phyloP scores from a whole-genome alignment of 768 basidiomycete genomes.

The Lyophyllum shimeji region DNA sequence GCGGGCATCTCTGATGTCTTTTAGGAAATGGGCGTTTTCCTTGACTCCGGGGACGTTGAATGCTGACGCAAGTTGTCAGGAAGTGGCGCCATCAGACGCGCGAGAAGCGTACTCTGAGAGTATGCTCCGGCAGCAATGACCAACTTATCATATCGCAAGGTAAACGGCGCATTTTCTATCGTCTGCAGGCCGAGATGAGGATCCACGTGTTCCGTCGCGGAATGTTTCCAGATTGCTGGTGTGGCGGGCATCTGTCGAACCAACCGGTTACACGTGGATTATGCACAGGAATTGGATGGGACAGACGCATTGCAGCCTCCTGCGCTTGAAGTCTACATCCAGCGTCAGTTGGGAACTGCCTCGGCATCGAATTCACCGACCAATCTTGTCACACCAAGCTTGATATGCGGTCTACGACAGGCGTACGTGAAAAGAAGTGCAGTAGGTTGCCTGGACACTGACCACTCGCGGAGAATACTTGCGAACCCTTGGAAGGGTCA shows the following conservation, averaged over 20 bases:
- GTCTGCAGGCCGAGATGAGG: slow-evolving; percentile 1
- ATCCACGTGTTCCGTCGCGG: not conserved
- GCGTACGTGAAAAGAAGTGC: not conserved
- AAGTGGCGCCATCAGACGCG: not conserved
- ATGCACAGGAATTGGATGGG: not conserved
- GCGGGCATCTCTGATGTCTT: slow-evolving; percentile 75
- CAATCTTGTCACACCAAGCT: slow-evolving; percentile 76
- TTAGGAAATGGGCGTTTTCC: slow-evolving; percentile 79
- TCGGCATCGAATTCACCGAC: slow-evolving; percentile 25
- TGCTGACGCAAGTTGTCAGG: slow-evolving; percentile 35
- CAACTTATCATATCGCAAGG: slow-evolving; percentile 73
- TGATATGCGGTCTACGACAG: slow-evolving; percentile 56
- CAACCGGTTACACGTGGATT: not conserved
- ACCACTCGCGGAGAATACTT: slow-evolving; percentile 15
- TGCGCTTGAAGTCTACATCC: slow-evolving; percentile 9
- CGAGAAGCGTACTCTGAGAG: slow-evolving; percentile 61
- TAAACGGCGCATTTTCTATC: slow-evolving; percentile 48
- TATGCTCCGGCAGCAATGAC: slow-evolving; percentile 87
- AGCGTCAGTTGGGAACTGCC: not conserved
- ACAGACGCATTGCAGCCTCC: slow-evolving; percentile 10
- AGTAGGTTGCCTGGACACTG: not conserved
- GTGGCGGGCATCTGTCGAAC: slow-evolving; percentile 13
- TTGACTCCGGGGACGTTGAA: slow-evolving; percentile 77
- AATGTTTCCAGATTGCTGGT: not conserved
- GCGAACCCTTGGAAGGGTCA: slow-evolving; percentile 7